Conservation (phyloP, 345 rosid species). For the Acer campestre region DNA sequence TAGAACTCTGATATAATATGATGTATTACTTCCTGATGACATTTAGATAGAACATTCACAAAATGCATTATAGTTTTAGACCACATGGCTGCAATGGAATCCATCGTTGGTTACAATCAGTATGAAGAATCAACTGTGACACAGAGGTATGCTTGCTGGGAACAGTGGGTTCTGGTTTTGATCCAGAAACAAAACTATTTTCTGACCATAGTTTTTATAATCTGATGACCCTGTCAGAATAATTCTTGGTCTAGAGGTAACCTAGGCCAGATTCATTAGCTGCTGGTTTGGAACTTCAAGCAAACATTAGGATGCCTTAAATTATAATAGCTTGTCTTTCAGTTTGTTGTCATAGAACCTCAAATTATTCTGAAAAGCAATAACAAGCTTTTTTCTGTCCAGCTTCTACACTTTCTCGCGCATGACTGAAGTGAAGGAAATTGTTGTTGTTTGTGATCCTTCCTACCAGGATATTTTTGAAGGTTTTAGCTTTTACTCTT, state of each 20-base stretch:
- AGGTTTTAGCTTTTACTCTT: constrained; percentile 49
- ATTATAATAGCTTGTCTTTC: constrained; percentile 2
- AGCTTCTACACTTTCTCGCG: constrained; percentile 81
- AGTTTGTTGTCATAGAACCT: not conserved
- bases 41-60: not conserved
- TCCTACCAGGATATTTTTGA: constrained; percentile 83
- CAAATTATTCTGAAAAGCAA: constrained; percentile 12
- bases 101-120: not conserved
- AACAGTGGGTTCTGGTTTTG: not conserved
- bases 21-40: not conserved
- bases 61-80: not conserved
- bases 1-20: not conserved
- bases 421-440: constrained; percentile 84
- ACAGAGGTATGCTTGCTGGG: not conserved
- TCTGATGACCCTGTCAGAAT: not conserved
- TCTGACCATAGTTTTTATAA: not conserved
- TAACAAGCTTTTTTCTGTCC: constrained; percentile 27
- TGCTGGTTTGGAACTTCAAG: not conserved
- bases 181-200: not conserved
- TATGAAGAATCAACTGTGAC: not conserved
- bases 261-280: not conserved
- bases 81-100: not conserved
- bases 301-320: not conserved
- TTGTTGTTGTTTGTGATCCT: constrained; percentile 95
- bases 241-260: not conserved